These are phyloP conservation scores for Erucastrum elatum DNA, from an alignment of 345 rosid genomes.

Conservation along the genomic window DNA sequence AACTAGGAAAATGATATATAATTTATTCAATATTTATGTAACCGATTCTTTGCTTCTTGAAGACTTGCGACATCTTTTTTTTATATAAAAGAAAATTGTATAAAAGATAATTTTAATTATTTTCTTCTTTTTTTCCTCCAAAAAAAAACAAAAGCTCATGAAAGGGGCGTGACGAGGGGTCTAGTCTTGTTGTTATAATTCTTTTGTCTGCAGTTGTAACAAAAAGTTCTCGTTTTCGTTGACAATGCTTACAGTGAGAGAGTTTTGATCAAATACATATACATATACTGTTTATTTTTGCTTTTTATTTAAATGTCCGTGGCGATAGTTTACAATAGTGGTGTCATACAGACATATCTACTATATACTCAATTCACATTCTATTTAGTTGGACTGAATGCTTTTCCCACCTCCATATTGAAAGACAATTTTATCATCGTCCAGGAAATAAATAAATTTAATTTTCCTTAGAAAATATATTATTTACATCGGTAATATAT, in stretches of 20 bases:
- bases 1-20: background rate
- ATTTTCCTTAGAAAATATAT: background rate
- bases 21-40: conserved; percentile 2
- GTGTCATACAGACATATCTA: background rate
- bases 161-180: conserved; percentile 23
- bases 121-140: background rate
- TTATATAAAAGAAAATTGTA: background rate
- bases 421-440: background rate
- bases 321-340: background rate
- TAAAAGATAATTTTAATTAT: background rate
- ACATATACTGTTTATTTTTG: background rate
- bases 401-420: background rate
- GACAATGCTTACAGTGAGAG: conserved; percentile 5
- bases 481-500: background rate
- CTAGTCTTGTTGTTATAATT: background rate
- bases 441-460: background rate
- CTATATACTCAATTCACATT: background rate
- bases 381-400: background rate
- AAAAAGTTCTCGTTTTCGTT: conserved; percentile 11
- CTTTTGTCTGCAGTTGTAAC: background rate
- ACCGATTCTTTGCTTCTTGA: conserved; percentile 37
- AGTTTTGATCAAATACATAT: background rate
- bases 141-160: conserved; percentile 21
- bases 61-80: conserved; percentile 20
- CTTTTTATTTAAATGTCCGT: background rate